phyloP scores from a whole-genome alignment of 805 yeast genomes.

The Ogataea kodamae region DNA sequence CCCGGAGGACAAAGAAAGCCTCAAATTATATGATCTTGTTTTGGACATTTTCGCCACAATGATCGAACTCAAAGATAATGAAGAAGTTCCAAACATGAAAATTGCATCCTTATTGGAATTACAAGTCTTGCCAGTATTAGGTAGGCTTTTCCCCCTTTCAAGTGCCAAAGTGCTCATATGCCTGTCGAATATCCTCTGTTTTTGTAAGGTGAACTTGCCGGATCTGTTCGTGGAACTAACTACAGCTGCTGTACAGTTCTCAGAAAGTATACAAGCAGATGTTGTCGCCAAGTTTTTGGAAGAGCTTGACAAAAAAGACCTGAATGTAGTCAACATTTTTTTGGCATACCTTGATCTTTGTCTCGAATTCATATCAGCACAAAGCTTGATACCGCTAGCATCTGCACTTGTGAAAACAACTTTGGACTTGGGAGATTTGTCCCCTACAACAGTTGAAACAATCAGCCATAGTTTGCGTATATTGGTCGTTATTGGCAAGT shows the following conservation, averaged over 20 bases:
- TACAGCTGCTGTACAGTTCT: constrained; percentile 5
- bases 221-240: constrained; percentile 13
- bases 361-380: constrained; percentile 12
- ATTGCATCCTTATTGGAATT: constrained; percentile 16
- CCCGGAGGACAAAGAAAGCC: constrained; percentile 38
- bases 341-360: constrained; percentile 18
- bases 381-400: constrained; percentile 1
- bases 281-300: constrained; percentile 9
- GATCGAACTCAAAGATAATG: constrained; percentile 48
- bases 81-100: constrained; percentile 5
- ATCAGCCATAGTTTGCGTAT: constrained; percentile 23
- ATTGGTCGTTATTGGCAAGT: constrained; percentile 27
- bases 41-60: constrained; percentile 75
- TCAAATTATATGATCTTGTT: constrained; percentile 65
- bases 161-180: constrained; percentile 57
- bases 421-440: constrained; percentile 6
- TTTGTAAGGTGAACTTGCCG: constrained; percentile 29
- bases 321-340: constrained; percentile 18
- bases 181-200: constrained; percentile 62
- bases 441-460: constrained; percentile 17
- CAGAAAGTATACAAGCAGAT: constrained; percentile 10
- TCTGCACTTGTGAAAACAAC: constrained; percentile 6
- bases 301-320: constrained; percentile 5
- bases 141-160: constrained; percentile 45
- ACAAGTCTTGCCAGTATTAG: constrained; percentile 31